Percentiles rank a stretch among this genome's conserved stretches.
Conservation (phyloP, 495 filamentous ascomycete species). For the Penicillium silybi region DNA sequence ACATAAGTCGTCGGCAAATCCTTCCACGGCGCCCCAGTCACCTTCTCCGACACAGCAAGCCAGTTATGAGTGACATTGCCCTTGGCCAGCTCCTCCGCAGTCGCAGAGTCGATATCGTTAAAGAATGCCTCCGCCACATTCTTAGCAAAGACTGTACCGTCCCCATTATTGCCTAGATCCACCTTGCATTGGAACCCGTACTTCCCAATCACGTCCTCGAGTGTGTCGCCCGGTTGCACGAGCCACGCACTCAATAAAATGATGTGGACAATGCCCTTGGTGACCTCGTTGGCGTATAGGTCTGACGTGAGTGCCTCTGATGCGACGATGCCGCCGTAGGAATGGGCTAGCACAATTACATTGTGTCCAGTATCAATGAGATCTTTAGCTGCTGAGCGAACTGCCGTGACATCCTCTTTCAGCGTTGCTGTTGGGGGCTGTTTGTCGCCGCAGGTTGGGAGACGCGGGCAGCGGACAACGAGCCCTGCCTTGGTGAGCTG, state of each 20-base stretch:
- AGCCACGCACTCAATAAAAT: constrained; percentile 6
- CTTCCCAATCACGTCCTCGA: not conserved
- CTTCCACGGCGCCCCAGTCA: constrained; percentile 1
- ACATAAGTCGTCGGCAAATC: constrained; percentile 9
- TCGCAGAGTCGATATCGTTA: constrained; percentile 2
- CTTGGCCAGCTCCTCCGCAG: constrained; percentile 4
- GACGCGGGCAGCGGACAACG: constrained; percentile 5
- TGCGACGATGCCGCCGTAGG: constrained; percentile 13
- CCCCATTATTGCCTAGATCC: constrained; percentile 1
- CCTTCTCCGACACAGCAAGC: not conserved
- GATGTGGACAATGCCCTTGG: constrained; percentile 3
- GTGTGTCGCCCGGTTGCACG: not conserved
- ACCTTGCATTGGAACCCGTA: constrained; percentile 4
- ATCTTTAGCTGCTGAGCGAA: constrained; percentile 4
- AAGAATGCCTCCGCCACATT: constrained; percentile 11
- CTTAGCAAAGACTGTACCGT: constrained; percentile 4
- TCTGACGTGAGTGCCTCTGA: constrained; percentile 7
- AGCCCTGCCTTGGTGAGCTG: constrained; percentile 1
- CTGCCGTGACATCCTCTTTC: constrained; percentile 4
- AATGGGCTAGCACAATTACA: constrained; percentile 14
- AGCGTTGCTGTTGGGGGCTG: constrained; percentile 5
- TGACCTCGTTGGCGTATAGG: constrained; percentile 2
- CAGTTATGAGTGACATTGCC: constrained; percentile 11
- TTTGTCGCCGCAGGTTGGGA: constrained; percentile 8
- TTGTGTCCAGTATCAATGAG: constrained; percentile 4